A percentile compares a stretch with the other conserved stretches of the same genome.
phyloP scores from a whole-genome alignment of 352 stramenopile species.

The Phytophthora pini region DNA sequence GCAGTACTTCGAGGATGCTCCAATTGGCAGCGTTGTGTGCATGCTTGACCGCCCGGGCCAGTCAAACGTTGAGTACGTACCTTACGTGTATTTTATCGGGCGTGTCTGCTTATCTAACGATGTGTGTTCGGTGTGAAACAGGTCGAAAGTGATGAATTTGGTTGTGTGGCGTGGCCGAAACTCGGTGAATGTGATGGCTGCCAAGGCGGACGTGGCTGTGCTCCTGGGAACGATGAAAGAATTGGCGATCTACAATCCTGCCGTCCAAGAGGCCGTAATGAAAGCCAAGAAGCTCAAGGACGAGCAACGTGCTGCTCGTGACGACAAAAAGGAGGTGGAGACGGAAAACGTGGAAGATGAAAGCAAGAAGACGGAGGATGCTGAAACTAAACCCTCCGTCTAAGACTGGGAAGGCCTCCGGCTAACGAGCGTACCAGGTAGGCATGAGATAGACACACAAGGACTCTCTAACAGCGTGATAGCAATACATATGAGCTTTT shows the following conservation, averaged over 20 bases:
- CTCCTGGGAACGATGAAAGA: conserved; percentile 87
- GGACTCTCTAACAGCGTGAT: conserved; percentile 13
- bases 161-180: conserved; percentile 88
- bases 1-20: conserved; percentile 58
- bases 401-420: conserved; percentile 13
- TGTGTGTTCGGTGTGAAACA: conserved; percentile 32
- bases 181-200: conserved; percentile 88
- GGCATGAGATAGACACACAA: conserved; percentile 17
- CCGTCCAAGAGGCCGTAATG: conserved; percentile 49
- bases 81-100: not conserved
- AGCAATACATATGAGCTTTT: not conserved
- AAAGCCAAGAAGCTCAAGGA: conserved; percentile 60
- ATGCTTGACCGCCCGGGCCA: conserved; percentile 65
- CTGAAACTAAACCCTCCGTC: conserved; percentile 15
- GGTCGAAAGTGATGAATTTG: conserved; percentile 84
- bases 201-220: conserved; percentile 80
- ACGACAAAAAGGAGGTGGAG: conserved; percentile 37
- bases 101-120: conserved; percentile 15
- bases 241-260: conserved; percentile 73
- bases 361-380: conserved; percentile 13
- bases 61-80: conserved; percentile 74
- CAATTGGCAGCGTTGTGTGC: conserved; percentile 84
- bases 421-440: too few relatives aligned
- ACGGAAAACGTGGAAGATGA: conserved; percentile 7
- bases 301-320: conserved; percentile 47